phyloP scores from a whole-genome alignment of 371 early-diverging fungal species.

The Rhizopus stolonifer region DNA sequence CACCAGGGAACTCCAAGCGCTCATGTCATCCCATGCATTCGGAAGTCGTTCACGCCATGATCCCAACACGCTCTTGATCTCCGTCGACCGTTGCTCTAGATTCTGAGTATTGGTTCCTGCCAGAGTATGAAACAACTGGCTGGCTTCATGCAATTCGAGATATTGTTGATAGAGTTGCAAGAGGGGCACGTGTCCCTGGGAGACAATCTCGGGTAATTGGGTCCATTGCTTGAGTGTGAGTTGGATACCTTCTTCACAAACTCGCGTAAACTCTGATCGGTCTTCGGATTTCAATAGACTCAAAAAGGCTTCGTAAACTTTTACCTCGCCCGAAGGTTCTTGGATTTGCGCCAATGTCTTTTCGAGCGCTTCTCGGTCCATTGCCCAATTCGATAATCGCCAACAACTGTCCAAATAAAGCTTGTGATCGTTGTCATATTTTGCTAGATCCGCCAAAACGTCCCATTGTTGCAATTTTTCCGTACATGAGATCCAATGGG shows the following conservation, averaged over 20 bases:
- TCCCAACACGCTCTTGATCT: slow-evolving; percentile 85
- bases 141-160: slow-evolving; percentile 92
- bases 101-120: slow-evolving; percentile 74
- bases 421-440: slow-evolving; percentile 84
- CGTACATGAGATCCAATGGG: slow-evolving; percentile 94
- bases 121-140: slow-evolving; percentile 83
- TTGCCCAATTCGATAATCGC: slow-evolving; percentile 89
- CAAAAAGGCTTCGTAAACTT: slow-evolving; percentile 87
- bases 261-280: slow-evolving; percentile 71
- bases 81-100: slow-evolving; percentile 80
- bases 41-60: slow-evolving; percentile 99
- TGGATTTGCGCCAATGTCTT: slow-evolving; percentile 58
- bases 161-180: slow-evolving; percentile 94
- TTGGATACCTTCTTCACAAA: slow-evolving; percentile 90
- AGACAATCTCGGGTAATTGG: slow-evolving; percentile 78
- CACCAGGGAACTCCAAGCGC: slow-evolving; percentile 96
- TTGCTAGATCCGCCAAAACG: slow-evolving; percentile 88
- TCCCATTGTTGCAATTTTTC: slow-evolving; percentile 99
- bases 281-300: slow-evolving; percentile 68
- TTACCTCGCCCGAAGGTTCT: slow-evolving; percentile 72
- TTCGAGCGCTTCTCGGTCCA: slow-evolving; percentile 73
- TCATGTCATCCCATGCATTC: slow-evolving; percentile 95
- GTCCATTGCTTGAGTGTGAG: slow-evolving; percentile 84
- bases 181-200: slow-evolving; percentile 83
- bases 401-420: slow-evolving; percentile 89